Evolutionary conservation across 305 asterid genomes (phyloP).

Genomic region (Fraxinus baroniana): DNA sequence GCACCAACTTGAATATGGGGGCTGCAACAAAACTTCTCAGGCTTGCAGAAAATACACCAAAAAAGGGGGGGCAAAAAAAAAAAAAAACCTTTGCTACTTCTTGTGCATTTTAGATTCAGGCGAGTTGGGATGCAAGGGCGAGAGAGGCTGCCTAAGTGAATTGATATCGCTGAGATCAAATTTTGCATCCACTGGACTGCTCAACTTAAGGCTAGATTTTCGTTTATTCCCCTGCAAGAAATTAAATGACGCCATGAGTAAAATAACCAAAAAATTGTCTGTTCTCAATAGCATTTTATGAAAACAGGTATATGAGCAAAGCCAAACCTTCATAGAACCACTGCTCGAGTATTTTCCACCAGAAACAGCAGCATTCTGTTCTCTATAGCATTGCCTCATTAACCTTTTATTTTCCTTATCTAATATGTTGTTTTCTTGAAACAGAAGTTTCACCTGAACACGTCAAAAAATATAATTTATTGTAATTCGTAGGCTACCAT

Average conservation of each 20-base stretch:
- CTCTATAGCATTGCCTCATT: constrained; percentile 53
- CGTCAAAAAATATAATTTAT: constrained; percentile 4
- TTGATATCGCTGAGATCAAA: constrained; percentile 51
- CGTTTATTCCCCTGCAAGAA: constrained; percentile 62
- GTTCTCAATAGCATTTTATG: not conserved
- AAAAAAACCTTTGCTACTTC: too few species aligned
- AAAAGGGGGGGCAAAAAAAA: not conserved
- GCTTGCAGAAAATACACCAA: constrained; percentile 7
- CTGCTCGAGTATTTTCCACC: constrained; percentile 49
- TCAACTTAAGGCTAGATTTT: constrained; percentile 57
- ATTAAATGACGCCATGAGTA: not conserved
- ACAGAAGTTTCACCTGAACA: constrained; percentile 62
- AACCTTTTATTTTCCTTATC: constrained; percentile 64
- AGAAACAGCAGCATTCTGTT: constrained; percentile 51
- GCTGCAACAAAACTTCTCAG: not conserved
- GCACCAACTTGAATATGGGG: not conserved
- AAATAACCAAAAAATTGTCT: not conserved
- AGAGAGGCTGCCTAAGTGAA: constrained; percentile 61
- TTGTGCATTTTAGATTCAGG: constrained; percentile 61
- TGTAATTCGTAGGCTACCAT: not conserved
- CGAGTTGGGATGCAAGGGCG: constrained; percentile 64
- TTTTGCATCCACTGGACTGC: constrained; percentile 60
- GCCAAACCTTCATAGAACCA: constrained; percentile 54
- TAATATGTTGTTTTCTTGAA: constrained; percentile 61
- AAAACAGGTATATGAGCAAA: constrained; percentile 5